Conservation (phyloP, 768 basidiomycete genomes). For the Kwoniella bestiolae region DNA sequence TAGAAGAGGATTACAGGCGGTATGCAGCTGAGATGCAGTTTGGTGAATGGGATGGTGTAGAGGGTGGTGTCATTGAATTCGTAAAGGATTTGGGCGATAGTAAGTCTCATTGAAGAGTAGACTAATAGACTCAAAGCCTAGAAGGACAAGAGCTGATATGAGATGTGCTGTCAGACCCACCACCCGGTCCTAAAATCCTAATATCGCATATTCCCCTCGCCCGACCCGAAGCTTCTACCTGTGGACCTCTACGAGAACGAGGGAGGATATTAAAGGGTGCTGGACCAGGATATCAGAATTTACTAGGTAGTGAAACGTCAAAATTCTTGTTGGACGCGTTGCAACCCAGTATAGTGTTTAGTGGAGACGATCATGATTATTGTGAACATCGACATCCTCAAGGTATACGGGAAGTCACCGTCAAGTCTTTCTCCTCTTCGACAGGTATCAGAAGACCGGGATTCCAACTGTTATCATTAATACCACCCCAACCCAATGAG, state of each 20-base stretch:
- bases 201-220: constrained; percentile 89
- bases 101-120: constrained; percentile 25
- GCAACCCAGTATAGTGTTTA: constrained; percentile 73
- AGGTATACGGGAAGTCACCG: constrained; percentile 72
- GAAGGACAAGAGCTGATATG: neutral
- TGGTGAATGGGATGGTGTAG: constrained; percentile 60
- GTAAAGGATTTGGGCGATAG: constrained; percentile 53
- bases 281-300: constrained; percentile 79
- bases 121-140: neutral
- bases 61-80: constrained; percentile 57
- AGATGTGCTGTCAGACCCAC: constrained; percentile 31
- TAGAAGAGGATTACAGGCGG: constrained; percentile 56
- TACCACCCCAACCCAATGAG: constrained; percentile 58
- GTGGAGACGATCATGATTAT: constrained; percentile 95
- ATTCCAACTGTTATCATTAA: constrained; percentile 84
- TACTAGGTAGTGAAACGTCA: constrained; percentile 70
- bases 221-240: constrained; percentile 68
- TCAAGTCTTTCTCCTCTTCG: constrained; percentile 88
- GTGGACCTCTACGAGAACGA: constrained; percentile 77
- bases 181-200: constrained; percentile 66
- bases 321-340: constrained; percentile 69
- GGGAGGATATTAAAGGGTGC: constrained; percentile 71
- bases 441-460: constrained; percentile 84
- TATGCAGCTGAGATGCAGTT: constrained; percentile 57
- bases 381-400: constrained; percentile 72